Percentiles rank a stretch among this genome's conserved stretches.
Evolutionary conservation across 139 green algal genomes (phyloP).

Genomic region (Limnomonas spitsbergensis): DNA sequence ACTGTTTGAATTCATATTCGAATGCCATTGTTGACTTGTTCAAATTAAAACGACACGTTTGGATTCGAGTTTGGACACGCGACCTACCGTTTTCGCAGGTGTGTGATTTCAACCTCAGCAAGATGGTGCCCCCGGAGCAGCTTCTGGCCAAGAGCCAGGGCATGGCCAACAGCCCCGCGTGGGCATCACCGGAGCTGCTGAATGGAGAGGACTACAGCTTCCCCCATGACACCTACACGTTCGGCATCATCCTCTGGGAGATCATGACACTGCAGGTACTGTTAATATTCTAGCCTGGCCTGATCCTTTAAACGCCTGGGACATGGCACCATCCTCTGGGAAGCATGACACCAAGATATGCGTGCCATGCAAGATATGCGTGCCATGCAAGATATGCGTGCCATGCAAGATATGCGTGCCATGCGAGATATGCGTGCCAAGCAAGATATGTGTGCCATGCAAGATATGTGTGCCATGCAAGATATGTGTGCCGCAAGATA

Average conservation of each 20-base stretch:
- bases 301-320: neutral
- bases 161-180: slow-evolving; percentile 27
- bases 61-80: no score
- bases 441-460: no score
- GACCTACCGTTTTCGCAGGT: no score
- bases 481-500: no score
- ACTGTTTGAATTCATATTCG: no score
- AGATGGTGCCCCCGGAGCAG: slow-evolving; percentile 25
- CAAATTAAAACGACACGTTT: no score
- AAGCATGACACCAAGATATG: neutral
- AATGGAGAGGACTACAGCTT: slow-evolving; percentile 16
- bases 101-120: slow-evolving; percentile 62
- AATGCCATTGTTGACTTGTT: no score
- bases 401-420: no score
- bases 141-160: slow-evolving; percentile 20
- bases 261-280: slow-evolving; percentile 44
- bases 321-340: neutral
- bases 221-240: neutral
- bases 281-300: slow-evolving; percentile 18
- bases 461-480: no score
- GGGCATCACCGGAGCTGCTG: slow-evolving; percentile 55
- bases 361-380: no score
- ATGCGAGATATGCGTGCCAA: no score
- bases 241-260: slow-evolving; percentile 45
- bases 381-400: no score